Evolutionary conservation across 305 asterid genomes (phyloP), one percentile per base, ranked within the genome.

Genomic region (Fraxinus baroniana): DNA sequence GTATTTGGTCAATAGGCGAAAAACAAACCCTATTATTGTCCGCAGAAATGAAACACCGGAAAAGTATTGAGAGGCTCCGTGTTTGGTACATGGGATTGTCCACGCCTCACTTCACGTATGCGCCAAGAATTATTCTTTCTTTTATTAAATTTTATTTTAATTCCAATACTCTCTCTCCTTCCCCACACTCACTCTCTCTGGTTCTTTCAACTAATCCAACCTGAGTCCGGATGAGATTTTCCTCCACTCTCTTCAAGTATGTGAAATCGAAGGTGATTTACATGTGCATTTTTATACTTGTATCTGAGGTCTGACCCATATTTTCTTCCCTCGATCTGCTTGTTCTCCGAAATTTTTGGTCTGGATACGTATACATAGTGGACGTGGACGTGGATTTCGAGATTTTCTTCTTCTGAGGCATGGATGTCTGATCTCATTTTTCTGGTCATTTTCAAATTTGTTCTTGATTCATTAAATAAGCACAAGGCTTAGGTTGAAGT

Each of bases 341-440:
- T 30, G 66, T 68, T 74, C 78, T 78, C 82, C 76, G 81, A 82
- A 76, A 80, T 78, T 75, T 37, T 83, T 84, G 74, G 86, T 79
- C 82, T 66, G 81, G 68, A 74, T 71, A 68, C 76, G 8, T 72
- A 62, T 76, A 37, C 76, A 72, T 18, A 7, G 12, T 13, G 78
- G 37, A 17, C 28, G 66, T 57, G 83, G 82, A 76, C 57, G 70
- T 60, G 77, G 84, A 64, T 84, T 78, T 77, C 62, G 32, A 57
- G 84, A 57, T 7, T 66, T 57, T n/a, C 77, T 12, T 77, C 4
- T 9, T 32, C 74, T 36, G 26, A 86, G 89, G 90, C 86, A 57
- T 62, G 85, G 87, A 88, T 89, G 87, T 86, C 77, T 84, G 88
- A 83, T 85, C 86, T 79, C 64, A 78, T 78, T 80, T 83, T 55